Base-by-base conservation (phyloP, 2,329 filamentous ascomycete species). In the Colletotrichum liaoningense region DNA sequence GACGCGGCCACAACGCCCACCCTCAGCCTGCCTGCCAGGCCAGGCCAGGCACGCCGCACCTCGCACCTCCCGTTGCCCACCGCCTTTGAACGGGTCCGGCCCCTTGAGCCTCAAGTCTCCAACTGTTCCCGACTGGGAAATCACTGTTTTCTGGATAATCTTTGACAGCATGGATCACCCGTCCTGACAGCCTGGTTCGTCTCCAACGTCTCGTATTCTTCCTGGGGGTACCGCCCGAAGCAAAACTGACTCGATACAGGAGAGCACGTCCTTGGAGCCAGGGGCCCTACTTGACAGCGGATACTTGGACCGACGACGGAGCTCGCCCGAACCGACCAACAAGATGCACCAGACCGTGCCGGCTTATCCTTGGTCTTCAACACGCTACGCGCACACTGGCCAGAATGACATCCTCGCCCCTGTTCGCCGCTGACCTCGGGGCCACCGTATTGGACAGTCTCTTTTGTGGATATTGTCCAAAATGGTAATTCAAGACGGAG, bases 211-310 rank as follows among this genome's bases (percentile, higher is more conserved):
- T 73, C 70, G 70, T 73, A 73, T 73, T 73, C 67, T 62, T 52
- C 19, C 16, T 22, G 56, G 35, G 67, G 67, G 70, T 33, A 19
- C 60, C 67, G 38, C 46, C 49, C 70, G 70, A 65, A 62, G 54
- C 42, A 73, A 70, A 62, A 70, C 70, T 73, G 67, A 73, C 67
- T 73, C 70, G 70, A 73, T 70, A 57, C 70, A 73, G 62, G n/a
- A 52, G 28, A 70, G 70, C 70, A 70, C 62, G 60, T 62, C 56
- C 70, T 46, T 56, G 54, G 60, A 52, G 38, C 67, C 67, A 54
- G 69, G 68, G 69, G 24, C 42, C 42, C 46, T 24, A 70, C 60
- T 73, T 73, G 70, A 73, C 67, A 70, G 70, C 70, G 70, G 70
- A 70, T 70, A 63, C 70, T 67, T 73, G 56, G 60, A 73, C 70